These are phyloP conservation scores for Aspergillus sp. DNA, from an alignment of 2,329 filamentous ascomycete genomes.

Conservation along the genomic window DNA sequence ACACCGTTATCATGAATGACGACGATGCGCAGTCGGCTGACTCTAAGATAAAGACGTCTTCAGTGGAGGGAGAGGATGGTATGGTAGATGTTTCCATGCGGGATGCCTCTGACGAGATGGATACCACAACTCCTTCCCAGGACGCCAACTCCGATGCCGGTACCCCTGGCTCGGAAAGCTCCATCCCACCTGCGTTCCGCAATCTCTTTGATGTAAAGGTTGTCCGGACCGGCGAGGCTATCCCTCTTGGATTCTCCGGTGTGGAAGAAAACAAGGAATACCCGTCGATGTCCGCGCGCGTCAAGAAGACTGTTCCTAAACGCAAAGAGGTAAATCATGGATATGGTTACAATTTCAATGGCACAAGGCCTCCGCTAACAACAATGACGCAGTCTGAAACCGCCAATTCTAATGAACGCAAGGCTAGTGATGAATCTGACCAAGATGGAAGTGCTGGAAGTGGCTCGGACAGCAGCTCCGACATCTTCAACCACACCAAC, in stretches of 20 bases:
- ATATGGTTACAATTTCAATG: slow-evolving; percentile 19
- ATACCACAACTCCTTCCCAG: slow-evolving; percentile 11
- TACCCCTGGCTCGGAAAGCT: slow-evolving; percentile 50
- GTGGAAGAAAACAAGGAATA: slow-evolving; percentile 57
- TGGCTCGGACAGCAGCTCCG: slow-evolving; percentile 27
- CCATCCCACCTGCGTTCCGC: slow-evolving; percentile 60
- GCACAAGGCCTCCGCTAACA: slow-evolving; percentile 2
- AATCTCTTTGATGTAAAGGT: slow-evolving; percentile 75
- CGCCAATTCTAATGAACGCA: slow-evolving; percentile 6
- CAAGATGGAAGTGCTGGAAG: slow-evolving; percentile 16
- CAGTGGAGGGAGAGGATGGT: slow-evolving; percentile 82
- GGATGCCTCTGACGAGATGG: slow-evolving; percentile 45
- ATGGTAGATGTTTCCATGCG: slow-evolving; percentile 88
- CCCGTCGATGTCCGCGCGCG: slow-evolving; percentile 49
- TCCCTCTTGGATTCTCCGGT: slow-evolving; percentile 67
- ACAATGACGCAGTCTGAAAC: background rate
- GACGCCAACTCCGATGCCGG: slow-evolving; percentile 11
- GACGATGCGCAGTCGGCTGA: slow-evolving; percentile 63
- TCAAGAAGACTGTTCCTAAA: slow-evolving; percentile 20
- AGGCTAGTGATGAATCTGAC: slow-evolving; percentile 12
- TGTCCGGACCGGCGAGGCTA: slow-evolving; percentile 51
- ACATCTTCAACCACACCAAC: slow-evolving; percentile 14
- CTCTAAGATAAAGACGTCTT: slow-evolving; percentile 68
- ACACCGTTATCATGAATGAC: slow-evolving; percentile 61
- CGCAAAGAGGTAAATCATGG: slow-evolving; percentile 11